Conservation (phyloP, 1,284 basidiomycete genomes). For the Moesziomyces globuligerus region DNA sequence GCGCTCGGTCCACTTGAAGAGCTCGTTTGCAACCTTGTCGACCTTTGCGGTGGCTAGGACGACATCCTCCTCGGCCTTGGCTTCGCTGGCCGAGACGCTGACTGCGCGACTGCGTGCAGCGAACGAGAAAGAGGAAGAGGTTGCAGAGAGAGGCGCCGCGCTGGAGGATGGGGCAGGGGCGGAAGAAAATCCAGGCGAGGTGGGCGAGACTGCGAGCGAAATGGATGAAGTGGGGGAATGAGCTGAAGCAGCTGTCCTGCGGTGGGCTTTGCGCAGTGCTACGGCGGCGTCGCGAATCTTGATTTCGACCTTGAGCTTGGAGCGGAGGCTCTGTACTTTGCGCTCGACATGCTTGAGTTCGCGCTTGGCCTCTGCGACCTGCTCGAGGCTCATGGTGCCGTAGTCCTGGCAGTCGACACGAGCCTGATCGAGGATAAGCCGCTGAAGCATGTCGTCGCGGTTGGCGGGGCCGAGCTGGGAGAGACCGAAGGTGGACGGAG, state of each 20-base stretch:
- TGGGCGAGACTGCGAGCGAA: constrained; percentile 21
- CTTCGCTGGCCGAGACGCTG: constrained; percentile 45
- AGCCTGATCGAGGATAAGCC: constrained; percentile 44
- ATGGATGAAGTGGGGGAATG: constrained; percentile 28
- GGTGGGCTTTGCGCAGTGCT: constrained; percentile 52
- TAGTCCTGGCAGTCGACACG: constrained; percentile 53
- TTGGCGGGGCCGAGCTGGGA: constrained; percentile 20
- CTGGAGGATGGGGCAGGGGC: not conserved
- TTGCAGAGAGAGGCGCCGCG: constrained; percentile 4
- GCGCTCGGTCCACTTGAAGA: constrained; percentile 43
- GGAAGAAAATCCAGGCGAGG: constrained; percentile 11
- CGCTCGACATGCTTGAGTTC: constrained; percentile 51
- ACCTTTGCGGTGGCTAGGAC: constrained; percentile 43
- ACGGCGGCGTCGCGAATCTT: constrained; percentile 56
- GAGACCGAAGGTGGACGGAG: constrained; percentile 21
- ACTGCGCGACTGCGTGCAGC: constrained; percentile 23
- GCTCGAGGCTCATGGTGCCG: constrained; percentile 42
- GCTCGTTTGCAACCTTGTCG: constrained; percentile 50
- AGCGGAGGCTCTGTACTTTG: constrained; percentile 33
- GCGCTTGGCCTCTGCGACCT: constrained; percentile 48
- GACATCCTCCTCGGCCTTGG: constrained; percentile 52
- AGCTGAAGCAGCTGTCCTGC: constrained; percentile 27
- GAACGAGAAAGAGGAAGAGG: constrained; percentile 20
- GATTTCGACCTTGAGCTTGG: constrained; percentile 57
- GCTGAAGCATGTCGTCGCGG: constrained; percentile 46